Evolutionary conservation across 2,329 filamentous ascomycete species (phyloP), one percentile per base, ranked within the genome.

Genomic region (Colletotrichum sp.): DNA sequence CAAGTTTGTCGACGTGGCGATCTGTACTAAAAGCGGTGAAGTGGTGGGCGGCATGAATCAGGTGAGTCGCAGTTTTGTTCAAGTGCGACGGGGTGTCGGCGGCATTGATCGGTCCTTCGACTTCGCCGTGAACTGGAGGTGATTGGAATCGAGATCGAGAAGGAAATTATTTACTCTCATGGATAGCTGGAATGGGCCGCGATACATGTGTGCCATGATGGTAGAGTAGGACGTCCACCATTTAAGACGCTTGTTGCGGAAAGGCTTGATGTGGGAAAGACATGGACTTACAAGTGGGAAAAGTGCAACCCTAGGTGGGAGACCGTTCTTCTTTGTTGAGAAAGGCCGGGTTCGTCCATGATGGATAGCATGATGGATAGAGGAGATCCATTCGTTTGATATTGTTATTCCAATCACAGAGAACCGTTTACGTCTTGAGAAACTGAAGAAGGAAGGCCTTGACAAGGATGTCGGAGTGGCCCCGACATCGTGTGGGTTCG

Each of bases 401-500:
- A 12, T 22, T 52, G 44, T 52, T 52, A n/a, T n/a, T 32, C n/a
- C 29, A 52, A 55, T 30, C 29, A 30, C 36, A 25, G n/a, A 30
- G n/a, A 44, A 29, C 29, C 15, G 49, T 36, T 69, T 61, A 25
- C 44, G 55, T 72, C 36, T 72, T 63, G 25, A 32, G 57, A 62
- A 62, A 27, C 55, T 32, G 29, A 36, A 57, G 16, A 30, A 32
- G 67, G 57, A 32, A 62, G 57, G 39, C 32, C 34, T 70, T 52
- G 44, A 52, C 44, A 52, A 52, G 69, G 63, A 44, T 57, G 44
- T 63, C 39, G 72, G 69, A 72, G 32, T 16, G 32, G 36, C 57
- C 25, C 69, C 72, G 63, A 68, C 72, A 44, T 57, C 36, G 55
- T 52, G 71, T 70, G 71, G 59, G 34, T 65, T 59, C 67, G 67